Percentiles rank a stretch among this genome's conserved stretches.
phyloP scores from a whole-genome alignment of 148 eudicot genomes.

The Nyssa sinensis region DNA sequence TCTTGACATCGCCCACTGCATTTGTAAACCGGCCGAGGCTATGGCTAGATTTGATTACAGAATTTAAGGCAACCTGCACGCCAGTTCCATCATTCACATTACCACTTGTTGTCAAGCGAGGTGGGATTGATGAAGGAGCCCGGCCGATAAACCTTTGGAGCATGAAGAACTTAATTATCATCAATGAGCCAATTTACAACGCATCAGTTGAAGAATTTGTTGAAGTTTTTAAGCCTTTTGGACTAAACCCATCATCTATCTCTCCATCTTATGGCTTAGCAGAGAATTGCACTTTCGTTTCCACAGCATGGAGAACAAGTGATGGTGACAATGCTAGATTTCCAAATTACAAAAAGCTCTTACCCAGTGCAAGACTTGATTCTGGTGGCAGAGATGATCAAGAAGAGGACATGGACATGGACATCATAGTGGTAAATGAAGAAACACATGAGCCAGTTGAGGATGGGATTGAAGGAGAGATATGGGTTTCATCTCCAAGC shows the following conservation, averaged over 20 bases:
- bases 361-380: conserved; percentile 46
- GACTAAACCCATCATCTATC: conserved; percentile 37
- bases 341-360: conserved; percentile 34
- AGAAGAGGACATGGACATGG: conserved; percentile 25
- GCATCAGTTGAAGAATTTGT: conserved; percentile 31
- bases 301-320: conserved; percentile 45
- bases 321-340: not conserved
- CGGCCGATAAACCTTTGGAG: conserved; percentile 25
- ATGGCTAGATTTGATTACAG: conserved; percentile 48
- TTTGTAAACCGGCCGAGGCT: conserved; percentile 43
- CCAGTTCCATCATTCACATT: conserved; percentile 52
- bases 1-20: conserved; percentile 38
- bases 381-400: conserved; percentile 9
- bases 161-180: conserved; percentile 41
- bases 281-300: conserved; percentile 51
- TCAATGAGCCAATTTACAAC: conserved; percentile 51
- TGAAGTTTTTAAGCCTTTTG: conserved; percentile 31
- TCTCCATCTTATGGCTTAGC: conserved; percentile 56
- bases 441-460: conserved; percentile 33
- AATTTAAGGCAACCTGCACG: conserved; percentile 43
- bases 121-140: conserved; percentile 26
- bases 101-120: conserved; percentile 46
- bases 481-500: conserved; percentile 51
- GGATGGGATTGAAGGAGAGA: conserved; percentile 51
- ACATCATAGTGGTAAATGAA: conserved; percentile 39